Percentiles rank a stretch among this genome's conserved stretches.
Conservation (phyloP, 2,329 filamentous ascomycete species). For the Hortaea sp. region DNA sequence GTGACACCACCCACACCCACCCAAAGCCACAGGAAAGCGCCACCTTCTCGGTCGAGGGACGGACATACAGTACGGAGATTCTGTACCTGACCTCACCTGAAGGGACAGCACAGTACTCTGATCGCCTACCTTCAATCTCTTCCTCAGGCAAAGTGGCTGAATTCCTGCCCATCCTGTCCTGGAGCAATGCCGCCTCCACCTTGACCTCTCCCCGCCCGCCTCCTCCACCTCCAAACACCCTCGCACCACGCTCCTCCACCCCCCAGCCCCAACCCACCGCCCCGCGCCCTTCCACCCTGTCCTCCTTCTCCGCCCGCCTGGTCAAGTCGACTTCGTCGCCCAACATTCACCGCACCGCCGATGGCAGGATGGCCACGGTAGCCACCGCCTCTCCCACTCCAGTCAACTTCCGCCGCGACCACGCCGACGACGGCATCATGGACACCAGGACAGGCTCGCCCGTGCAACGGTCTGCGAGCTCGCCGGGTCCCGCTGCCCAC, state of each 20-base stretch:
- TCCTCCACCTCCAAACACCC: constrained; percentile 5
- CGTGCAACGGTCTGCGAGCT: constrained; percentile 15
- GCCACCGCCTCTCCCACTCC: constrained; percentile 9
- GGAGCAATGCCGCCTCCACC: constrained; percentile 4
- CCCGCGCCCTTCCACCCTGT: not conserved
- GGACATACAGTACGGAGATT: too few relatives aligned
- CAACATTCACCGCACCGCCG: constrained; percentile 9
- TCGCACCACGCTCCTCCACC: not conserved
- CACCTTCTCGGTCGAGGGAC: too few relatives aligned
- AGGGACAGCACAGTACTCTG: too few relatives aligned
- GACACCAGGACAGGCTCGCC: constrained; percentile 37
- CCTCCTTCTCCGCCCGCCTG: constrained; percentile 5
- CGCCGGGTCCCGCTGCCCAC: constrained; percentile 21
- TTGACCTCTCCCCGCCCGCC: constrained; percentile 2
- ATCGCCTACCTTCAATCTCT: too few relatives aligned
- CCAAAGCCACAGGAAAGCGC: too few relatives aligned
- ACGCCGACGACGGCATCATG: constrained; percentile 14
- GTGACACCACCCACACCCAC: too few relatives aligned
- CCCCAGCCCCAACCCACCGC: constrained; percentile 6
- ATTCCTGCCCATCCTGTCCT: constrained; percentile 6
- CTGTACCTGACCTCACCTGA: too few relatives aligned
- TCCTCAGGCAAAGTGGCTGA: constrained; percentile 1
- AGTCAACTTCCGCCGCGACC: constrained; percentile 6
- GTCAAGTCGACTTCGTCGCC: constrained; percentile 14
- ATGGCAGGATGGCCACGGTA: constrained; percentile 13